Percentiles rank a stretch among this genome's conserved stretches.
Evolutionary conservation across 2,329 filamentous ascomycete species (phyloP).

Genomic region (Hymenotorrendiella dingleyae): DNA sequence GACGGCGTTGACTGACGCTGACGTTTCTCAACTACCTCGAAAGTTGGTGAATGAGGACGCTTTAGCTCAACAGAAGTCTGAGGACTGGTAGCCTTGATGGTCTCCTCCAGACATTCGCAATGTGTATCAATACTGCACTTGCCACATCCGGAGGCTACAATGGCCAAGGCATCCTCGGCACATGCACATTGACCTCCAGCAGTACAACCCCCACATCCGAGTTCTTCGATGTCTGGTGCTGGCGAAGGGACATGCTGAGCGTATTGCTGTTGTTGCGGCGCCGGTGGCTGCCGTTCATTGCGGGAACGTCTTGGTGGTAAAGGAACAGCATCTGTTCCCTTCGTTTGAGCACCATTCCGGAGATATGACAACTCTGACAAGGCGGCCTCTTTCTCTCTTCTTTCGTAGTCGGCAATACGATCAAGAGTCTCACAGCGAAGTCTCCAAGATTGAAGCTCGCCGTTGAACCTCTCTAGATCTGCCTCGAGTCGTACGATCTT

Average conservation of each 20-base stretch:
- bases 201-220: constrained; percentile 52
- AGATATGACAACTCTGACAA: constrained; percentile 35
- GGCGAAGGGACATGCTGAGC: constrained; percentile 20
- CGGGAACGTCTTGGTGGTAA: constrained; percentile 32
- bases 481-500: constrained; percentile 54
- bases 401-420: constrained; percentile 30
- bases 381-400: constrained; percentile 38
- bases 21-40: constrained; percentile 44
- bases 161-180: constrained; percentile 51
- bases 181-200: constrained; percentile 50
- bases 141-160: constrained; percentile 53
- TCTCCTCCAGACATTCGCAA: constrained; percentile 56
- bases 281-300: constrained; percentile 17
- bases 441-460: constrained; percentile 31
- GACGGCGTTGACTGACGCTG: constrained; percentile 42
- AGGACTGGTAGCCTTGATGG: constrained; percentile 16
- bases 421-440: constrained; percentile 30
- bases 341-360: constrained; percentile 27
- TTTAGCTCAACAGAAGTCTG: constrained; percentile 22
- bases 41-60: constrained; percentile 27
- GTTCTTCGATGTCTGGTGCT: constrained; percentile 27
- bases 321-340: constrained; percentile 35
- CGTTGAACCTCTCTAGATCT: constrained; percentile 58
- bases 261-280: constrained; percentile 15
- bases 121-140: constrained; percentile 57